Base-by-base conservation (phyloP, 306 rosid species). In the Cicer arietinum region DNA sequence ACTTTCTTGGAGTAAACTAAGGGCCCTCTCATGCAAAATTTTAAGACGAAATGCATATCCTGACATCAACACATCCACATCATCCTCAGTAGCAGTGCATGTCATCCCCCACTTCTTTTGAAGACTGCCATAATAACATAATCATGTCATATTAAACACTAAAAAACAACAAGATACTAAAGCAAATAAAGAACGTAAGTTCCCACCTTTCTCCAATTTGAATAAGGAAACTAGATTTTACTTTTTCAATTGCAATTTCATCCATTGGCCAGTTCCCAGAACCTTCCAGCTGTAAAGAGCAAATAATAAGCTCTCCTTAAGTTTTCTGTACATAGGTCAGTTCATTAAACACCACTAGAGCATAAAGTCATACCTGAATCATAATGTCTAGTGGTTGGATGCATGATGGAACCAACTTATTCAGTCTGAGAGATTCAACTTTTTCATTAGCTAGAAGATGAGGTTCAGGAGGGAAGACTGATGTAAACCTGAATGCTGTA, bases 231-330 rank as follows among this genome's bases (percentile, higher is more conserved):
- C 97, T 91, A 76, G 89, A 83, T 86, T 94, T 94, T 54, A 94
- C 89, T 77, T 90, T 94, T 74, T 92, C 97, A 68, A 94, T 85
- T 0, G 99, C 96, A 6, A 80, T 75, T 68, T 91, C 99, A 89
- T 94, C 96, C 90, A 87, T 87, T 66, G 99, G 97, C 99, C 99
- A 94, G 84, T 89, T 90, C 73, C 97, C 99, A 59, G 99, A 94
- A 75, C 99, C 97, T 86, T 94, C 97, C 80, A 94, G 80, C 99
- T 94, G 83, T 60, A 74, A 83, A 65, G 56, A 73, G 37, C 14
- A 62, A 85, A 75, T 10, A 74, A 50, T 35, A 73, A 77, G 16
- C 20, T 79, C 64, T 60, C 50, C 56, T 77, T 69, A 74, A 82
- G 62, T 58, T 83, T 73, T 69, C 71, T 46, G 14, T 69, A 71